phyloP scores from a whole-genome alignment of 2,329 filamentous ascomycete species.

The Calonectria pauciramosa region DNA sequence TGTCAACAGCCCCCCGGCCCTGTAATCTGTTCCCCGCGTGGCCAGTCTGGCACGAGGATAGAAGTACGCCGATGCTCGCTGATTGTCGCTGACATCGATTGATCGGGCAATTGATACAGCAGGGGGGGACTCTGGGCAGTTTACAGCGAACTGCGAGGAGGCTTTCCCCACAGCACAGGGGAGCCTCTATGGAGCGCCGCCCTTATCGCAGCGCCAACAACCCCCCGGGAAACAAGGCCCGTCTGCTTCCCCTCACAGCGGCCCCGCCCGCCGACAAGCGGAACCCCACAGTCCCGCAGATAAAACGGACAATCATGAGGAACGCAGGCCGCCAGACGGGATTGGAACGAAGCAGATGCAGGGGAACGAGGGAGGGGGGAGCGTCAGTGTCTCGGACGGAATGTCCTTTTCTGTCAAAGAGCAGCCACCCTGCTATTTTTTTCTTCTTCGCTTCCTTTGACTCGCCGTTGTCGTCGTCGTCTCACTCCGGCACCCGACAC shows the following conservation, averaged over 20 bases:
- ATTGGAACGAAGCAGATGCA: conserved; percentile 12
- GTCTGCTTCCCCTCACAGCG: conserved; percentile 4
- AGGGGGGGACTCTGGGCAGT: conserved; percentile 9
- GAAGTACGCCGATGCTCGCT: neutral
- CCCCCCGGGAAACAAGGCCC: neutral
- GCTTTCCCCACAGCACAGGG: conserved; percentile 22
- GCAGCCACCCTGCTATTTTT: neutral
- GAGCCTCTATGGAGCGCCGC: conserved; percentile 4
- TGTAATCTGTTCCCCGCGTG: neutral
- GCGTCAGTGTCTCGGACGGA: conserved; percentile 13
- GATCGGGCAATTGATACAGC: conserved; percentile 6
- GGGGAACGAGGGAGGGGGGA: neutral
- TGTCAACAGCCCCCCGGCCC: no score
- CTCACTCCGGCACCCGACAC: neutral
- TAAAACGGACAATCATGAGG: neutral
- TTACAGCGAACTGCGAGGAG: neutral
- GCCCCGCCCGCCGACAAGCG: neutral
- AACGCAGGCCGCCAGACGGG: neutral
- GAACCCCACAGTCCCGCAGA: conserved; percentile 7
- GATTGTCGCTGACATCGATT: neutral
- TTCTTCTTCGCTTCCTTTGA: neutral
- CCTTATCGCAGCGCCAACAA: neutral
- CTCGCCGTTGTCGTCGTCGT: neutral
- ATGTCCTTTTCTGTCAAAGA: conserved; percentile 16
- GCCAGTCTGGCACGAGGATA: neutral